Percentiles rank a stretch among this genome's conserved stretches.
Evolutionary conservation across 2,329 filamentous ascomycete species (phyloP).

Genomic region (Madurella mycetomatis): DNA sequence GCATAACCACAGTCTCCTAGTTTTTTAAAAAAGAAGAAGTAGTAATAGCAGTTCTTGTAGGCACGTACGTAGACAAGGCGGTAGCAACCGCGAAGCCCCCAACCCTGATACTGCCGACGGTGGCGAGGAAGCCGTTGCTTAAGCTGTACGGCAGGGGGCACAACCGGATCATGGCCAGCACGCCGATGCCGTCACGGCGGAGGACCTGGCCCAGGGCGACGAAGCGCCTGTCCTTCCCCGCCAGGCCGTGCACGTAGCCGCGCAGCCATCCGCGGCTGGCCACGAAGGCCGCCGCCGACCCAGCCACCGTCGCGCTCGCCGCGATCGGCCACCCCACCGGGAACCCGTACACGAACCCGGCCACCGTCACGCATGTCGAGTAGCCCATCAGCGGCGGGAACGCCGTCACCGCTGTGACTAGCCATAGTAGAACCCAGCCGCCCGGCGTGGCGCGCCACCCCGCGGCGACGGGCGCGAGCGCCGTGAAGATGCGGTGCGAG

Average conservation of each 20-base stretch:
- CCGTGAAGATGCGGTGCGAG: constrained; percentile 73
- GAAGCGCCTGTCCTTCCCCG: constrained; percentile 81
- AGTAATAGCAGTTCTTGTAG: no score
- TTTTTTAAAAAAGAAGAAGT: neutral
- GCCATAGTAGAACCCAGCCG: constrained; percentile 74
- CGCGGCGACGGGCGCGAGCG: constrained; percentile 67
- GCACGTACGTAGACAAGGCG: constrained; percentile 58
- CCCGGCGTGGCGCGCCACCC: constrained; percentile 69
- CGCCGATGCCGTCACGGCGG: constrained; percentile 82
- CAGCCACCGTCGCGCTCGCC: constrained; percentile 70
- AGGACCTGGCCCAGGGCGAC: constrained; percentile 82
- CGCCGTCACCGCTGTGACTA: constrained; percentile 67
- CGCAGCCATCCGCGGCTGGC: constrained; percentile 75
- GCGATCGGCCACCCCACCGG: constrained; percentile 74
- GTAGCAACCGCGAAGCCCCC: constrained; percentile 76
- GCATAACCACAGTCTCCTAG: neutral
- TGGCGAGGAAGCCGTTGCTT: constrained; percentile 90
- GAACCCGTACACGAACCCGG: constrained; percentile 54
- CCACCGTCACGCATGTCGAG: constrained; percentile 60
- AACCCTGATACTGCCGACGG: constrained; percentile 81
- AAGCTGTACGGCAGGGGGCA: constrained; percentile 91
- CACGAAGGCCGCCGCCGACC: constrained; percentile 74
- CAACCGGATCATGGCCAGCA: constrained; percentile 85
- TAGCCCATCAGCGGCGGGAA: constrained; percentile 90
- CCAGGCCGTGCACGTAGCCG: constrained; percentile 71